Conservation (phyloP, 2,329 filamentous ascomycete genomes). For the Talaromyces verruculosus region DNA sequence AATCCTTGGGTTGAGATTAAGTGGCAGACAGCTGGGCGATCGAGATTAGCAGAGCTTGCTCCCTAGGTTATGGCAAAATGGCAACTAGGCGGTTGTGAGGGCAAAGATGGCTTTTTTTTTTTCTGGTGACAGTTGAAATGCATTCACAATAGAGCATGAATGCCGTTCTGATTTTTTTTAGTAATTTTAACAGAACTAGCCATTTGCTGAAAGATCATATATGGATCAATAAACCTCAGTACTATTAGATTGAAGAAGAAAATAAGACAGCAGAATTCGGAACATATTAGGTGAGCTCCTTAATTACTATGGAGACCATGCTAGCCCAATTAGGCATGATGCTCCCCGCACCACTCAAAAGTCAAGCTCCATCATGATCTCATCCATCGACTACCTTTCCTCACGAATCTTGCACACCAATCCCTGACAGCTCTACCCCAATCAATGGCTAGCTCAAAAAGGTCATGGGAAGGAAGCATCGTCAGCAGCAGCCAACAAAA, state of each 20-base stretch:
- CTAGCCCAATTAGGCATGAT: constrained; percentile 5
- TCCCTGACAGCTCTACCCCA: background rate
- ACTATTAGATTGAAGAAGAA: background rate
- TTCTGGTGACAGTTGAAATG: background rate
- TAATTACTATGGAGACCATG: background rate
- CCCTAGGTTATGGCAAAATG: background rate
- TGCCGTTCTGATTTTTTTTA: background rate
- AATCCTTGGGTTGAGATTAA: background rate
- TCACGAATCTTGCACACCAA: background rate
- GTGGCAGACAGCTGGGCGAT: background rate
- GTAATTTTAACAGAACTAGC: background rate
- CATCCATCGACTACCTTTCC: background rate
- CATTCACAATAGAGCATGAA: background rate
- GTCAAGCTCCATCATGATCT: background rate
- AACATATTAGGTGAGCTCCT: background rate
- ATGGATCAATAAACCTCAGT: background rate
- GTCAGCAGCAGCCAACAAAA: constrained; percentile 7
- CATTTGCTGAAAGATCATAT: background rate
- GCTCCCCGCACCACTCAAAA: constrained; percentile 15
- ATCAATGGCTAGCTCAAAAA: constrained; percentile 20
- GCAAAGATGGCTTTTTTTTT: background rate
- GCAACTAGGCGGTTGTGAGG: background rate
- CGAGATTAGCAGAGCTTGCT: background rate
- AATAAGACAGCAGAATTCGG: background rate
- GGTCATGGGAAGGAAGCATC: constrained; percentile 21